Evolutionary conservation across 345 rosid species (phyloP), one percentile per base, ranked within the genome.

Genomic region (Brassica cretica): DNA sequence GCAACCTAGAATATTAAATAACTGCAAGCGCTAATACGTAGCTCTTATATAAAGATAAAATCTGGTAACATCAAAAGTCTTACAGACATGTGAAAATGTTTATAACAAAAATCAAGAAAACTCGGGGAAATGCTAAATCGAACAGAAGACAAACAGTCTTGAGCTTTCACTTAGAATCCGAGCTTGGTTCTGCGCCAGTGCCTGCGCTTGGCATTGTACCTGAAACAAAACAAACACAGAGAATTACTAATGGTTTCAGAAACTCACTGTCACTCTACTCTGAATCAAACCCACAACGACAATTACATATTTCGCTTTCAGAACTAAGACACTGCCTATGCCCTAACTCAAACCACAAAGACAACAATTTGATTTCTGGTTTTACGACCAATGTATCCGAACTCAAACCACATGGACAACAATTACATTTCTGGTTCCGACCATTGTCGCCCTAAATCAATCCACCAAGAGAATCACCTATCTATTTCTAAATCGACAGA

Each of bases 171-270:
- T 51, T 51, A 51, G 56, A 51, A 51, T 51, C 56, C 56, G 56
- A 51, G 56, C 56, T 51, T 51, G 56, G 56, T 51, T 51, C 56
- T 51, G 19, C 56, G 56, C 56, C 56, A 51, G 56, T 51, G 56
- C 56, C 56, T 51, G 56, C 56, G 56, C 56, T 51, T 51, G 56
- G 56, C 56, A 51, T 51, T 51, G 56, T 51, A 51, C 56, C 56
- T 51, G 56, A 5, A 51, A 3, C 30, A 41, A 5, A 51, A n/a
- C 56, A 15, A 51, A n/a, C 16, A 51, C 56, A 51, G 0, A 51
- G 7, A 14, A 46, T 3, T 11, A 44, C 16, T 12, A 46, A 46
- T 46, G 16, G 16, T 4, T 46, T 12, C 56, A 51, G 18, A 51
- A n/a, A 51, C 56, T 4, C 56, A 51, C 19, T 51, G 56, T 51